These are phyloP conservation scores for Pascua guehoae DNA, from an alignment of 1,284 basidiomycete genomes.

Conservation along the genomic window DNA sequence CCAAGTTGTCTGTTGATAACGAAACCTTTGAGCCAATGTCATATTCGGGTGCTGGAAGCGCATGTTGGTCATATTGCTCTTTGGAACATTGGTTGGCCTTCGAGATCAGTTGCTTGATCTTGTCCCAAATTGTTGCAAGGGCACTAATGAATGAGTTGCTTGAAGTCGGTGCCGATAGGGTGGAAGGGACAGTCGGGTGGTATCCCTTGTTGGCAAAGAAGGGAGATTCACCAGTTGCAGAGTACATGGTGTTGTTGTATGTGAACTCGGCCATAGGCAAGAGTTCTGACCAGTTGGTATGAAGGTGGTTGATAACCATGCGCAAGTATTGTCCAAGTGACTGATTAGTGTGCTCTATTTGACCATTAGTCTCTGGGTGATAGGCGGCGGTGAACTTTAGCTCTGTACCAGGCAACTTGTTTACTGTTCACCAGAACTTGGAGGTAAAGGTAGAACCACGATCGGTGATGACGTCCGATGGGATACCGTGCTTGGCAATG, in stretches of 20 bases:
- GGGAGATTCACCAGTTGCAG: constrained; percentile 47
- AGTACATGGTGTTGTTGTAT: constrained; percentile 51
- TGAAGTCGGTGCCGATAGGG: no score
- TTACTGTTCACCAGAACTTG: no score
- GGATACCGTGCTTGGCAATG: no score
- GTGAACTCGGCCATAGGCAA: constrained; percentile 46
- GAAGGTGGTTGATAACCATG: constrained; percentile 40
- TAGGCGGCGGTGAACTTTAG: constrained; percentile 16
- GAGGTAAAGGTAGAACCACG: no score
- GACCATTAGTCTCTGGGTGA: constrained; percentile 33
- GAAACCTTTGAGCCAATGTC: constrained; percentile 47
- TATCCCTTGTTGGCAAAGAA: constrained; percentile 50
- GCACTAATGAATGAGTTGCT: neutral
- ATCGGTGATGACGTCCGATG: no score
- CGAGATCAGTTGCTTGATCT: neutral
- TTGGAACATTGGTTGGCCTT: neutral
- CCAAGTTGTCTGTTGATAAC: constrained; percentile 45
- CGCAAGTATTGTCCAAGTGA: constrained; percentile 27
- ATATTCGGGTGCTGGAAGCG: neutral
- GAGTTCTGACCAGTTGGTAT: constrained; percentile 50
- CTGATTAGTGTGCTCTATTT: constrained; percentile 28
- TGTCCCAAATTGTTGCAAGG: neutral
- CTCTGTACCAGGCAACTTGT: neutral
- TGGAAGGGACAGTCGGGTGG: constrained; percentile 30
- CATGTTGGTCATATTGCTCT: neutral